Conservation (phyloP, 164 flowering plant species). For the Macadamia integrifolia region DNA sequence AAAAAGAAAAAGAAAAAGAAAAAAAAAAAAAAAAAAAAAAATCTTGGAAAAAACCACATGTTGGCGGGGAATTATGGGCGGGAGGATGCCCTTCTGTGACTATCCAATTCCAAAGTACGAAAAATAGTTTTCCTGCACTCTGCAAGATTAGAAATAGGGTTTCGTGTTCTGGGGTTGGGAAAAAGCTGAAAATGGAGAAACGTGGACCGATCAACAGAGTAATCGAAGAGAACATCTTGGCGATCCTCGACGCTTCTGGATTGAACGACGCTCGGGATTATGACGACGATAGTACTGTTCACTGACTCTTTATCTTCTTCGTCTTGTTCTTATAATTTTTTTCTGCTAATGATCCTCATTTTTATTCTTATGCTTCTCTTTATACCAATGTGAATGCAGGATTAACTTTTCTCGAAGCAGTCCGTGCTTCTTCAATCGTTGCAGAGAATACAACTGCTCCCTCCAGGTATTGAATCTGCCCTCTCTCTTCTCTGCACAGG, state of each 20-base stretch:
- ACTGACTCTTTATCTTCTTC: neutral
- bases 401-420: constrained; percentile 71
- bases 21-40: too few species aligned
- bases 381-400: constrained; percentile 24
- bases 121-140: too few species aligned
- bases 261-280: constrained; percentile 40
- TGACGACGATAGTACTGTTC: constrained; percentile 47
- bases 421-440: constrained; percentile 52
- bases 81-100: too few species aligned
- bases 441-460: constrained; percentile 47
- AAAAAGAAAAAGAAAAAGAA: too few species aligned
- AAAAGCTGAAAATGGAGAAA: constrained; percentile 14
- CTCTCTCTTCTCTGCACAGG: too few species aligned
- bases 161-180: neutral
- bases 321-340: neutral
- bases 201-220: constrained; percentile 24
- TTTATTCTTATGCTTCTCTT: neutral
- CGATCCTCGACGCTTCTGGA: constrained; percentile 57
- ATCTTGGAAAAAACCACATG: too few species aligned
- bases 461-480: constrained; percentile 33
- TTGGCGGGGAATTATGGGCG: neutral
- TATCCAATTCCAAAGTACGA: too few species aligned
- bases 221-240: constrained; percentile 66
- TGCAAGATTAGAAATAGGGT: neutral
- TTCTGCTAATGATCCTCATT: too few species aligned